A percentile compares a stretch with the other conserved stretches of the same genome.
phyloP scores from a whole-genome alignment of 805 yeast genomes.

The Metschnikowia hibisci region DNA sequence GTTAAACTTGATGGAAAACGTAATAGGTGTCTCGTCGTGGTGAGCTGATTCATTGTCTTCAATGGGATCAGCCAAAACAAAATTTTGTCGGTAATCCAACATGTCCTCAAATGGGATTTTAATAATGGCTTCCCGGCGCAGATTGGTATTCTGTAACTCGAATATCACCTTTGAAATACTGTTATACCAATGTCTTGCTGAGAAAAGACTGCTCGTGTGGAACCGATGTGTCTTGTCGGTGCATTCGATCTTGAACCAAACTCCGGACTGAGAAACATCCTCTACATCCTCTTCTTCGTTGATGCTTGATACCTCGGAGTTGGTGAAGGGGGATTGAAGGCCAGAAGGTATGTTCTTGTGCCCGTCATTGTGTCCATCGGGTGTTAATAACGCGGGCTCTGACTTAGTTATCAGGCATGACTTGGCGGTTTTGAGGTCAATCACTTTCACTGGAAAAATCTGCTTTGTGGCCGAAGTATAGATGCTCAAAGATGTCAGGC shows the following conservation, averaged over 20 bases:
- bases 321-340: conserved; percentile 2
- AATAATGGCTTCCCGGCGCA: conserved; percentile 67
- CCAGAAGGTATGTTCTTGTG: neutral
- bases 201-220: conserved; percentile 64
- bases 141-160: conserved; percentile 54
- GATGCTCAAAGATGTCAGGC: conserved; percentile 63
- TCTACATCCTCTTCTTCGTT: conserved; percentile 20
- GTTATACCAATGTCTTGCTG: conserved; percentile 81
- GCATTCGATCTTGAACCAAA: conserved; percentile 58
- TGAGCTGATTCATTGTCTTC: conserved; percentile 6
- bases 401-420: conserved; percentile 49
- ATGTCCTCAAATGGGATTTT: conserved; percentile 73
- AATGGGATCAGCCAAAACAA: conserved; percentile 39
- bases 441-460: conserved; percentile 77
- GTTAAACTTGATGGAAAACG: conserved; percentile 51
- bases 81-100: conserved; percentile 53
- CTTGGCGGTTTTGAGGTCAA: conserved; percentile 64
- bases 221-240: conserved; percentile 58
- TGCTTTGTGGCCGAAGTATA: conserved; percentile 70
- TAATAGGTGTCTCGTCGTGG: conserved; percentile 28
- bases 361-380: conserved; percentile 1
- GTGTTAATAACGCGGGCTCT: neutral
- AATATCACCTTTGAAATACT: conserved; percentile 72
- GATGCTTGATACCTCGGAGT: conserved; percentile 14
- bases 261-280: conserved; percentile 29